Percentiles rank a stretch among this genome's conserved stretches.
phyloP scores from a whole-genome alignment of 2,329 filamentous ascomycete species.

The Meredithiella fracta region DNA sequence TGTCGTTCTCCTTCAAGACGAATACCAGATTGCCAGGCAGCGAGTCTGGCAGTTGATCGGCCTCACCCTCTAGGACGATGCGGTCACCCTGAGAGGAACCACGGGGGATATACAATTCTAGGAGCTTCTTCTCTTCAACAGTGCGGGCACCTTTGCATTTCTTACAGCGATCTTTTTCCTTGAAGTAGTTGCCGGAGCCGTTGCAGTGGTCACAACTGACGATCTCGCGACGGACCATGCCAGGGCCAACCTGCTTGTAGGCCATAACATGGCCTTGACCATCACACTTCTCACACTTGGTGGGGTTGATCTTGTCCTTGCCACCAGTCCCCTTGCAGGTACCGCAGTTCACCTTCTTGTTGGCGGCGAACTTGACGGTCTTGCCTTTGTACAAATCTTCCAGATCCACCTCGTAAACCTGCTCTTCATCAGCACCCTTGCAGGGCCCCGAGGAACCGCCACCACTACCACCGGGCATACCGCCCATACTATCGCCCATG shows the following conservation, averaged over 20 bases:
- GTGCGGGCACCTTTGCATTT: constrained; percentile 93
- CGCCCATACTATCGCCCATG: constrained; percentile 39
- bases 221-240: constrained; percentile 65
- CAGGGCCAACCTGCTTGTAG: constrained; percentile 70
- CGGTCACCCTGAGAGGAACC: constrained; percentile 75
- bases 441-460: constrained; percentile 43
- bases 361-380: constrained; percentile 86
- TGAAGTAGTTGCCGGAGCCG: constrained; percentile 72
- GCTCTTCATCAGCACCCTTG: constrained; percentile 69
- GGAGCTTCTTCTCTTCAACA: constrained; percentile 73
- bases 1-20: constrained; percentile 62
- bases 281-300: constrained; percentile 68
- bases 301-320: constrained; percentile 77
- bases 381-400: constrained; percentile 98
- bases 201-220: constrained; percentile 69
- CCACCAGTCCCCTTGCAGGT: constrained; percentile 79
- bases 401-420: constrained; percentile 76
- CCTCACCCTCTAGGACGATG: constrained; percentile 83
- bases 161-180: constrained; percentile 96
- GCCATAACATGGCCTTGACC: constrained; percentile 64
- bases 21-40: constrained; percentile 90
- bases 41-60: constrained; percentile 79
- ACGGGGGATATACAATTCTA: constrained; percentile 90
- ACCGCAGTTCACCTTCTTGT: constrained; percentile 80
- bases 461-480: constrained; percentile 27